Evolutionary conservation across 2,329 filamentous ascomycete genomes (phyloP).

Genomic region (Talaromyces pinophilus): DNA sequence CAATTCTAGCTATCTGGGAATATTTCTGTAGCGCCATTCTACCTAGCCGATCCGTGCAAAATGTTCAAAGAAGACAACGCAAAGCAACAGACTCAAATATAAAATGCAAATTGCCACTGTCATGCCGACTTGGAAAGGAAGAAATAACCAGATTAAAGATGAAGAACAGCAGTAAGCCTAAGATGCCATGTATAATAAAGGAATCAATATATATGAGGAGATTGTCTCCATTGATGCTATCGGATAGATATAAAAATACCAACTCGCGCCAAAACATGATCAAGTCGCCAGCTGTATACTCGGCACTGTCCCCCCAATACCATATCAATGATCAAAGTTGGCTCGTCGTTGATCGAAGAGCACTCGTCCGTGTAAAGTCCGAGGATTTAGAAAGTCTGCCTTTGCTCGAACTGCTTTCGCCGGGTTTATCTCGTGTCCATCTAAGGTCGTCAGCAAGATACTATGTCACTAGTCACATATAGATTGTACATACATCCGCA

Average conservation of each 20-base stretch:
- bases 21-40: constrained; percentile 20
- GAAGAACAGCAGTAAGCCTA: neutral
- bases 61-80: neutral
- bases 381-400: constrained; percentile 36
- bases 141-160: neutral
- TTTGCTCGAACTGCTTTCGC: constrained; percentile 29
- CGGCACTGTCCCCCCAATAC: constrained; percentile 1
- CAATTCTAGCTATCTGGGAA: constrained; percentile 14
- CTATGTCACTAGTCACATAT: neutral
- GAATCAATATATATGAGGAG: constrained; percentile 13
- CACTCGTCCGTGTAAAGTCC: constrained; percentile 44
- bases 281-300: constrained; percentile 5
- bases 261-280: constrained; percentile 11
- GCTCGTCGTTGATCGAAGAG: constrained; percentile 42
- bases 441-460: constrained; percentile 26
- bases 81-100: neutral
- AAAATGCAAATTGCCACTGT: neutral
- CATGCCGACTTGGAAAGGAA: neutral
- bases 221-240: constrained; percentile 13
- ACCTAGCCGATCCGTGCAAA: constrained; percentile 17
- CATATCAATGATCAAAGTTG: constrained; percentile 25
- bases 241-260: constrained; percentile 18
- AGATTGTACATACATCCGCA: constrained; percentile 71
- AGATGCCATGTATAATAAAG: neutral
- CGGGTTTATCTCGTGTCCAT: constrained; percentile 40